Base-by-base conservation (phyloP, 352 stramenopile genomes). In the Peronospora belbahrii region DNA sequence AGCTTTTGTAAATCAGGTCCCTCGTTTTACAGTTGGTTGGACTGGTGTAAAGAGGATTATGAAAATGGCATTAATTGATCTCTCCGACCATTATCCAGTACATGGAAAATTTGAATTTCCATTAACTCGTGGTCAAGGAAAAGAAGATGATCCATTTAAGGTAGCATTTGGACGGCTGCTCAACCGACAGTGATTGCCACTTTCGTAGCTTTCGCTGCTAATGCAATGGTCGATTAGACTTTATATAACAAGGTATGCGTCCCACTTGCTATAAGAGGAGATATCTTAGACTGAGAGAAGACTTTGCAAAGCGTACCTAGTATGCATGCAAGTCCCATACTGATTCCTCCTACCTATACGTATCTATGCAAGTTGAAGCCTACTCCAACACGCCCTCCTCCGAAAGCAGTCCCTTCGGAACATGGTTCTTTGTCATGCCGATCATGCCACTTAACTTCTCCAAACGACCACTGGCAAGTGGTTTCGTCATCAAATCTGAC, bases 71-170 rank as follows among this genome's bases (percentile, higher is more conserved):
- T 39, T 89, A 9, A 48, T 85, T 2, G 80, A 92, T 31, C 37
- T 88, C 7, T 89, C 77, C 5, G 80, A 92, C 37, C 80, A 92
- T 48, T 92, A 85, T 38, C 80, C 80, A 0, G 80, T 92, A 30
- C 59, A 79, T 3, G 72, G 66, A 8, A 70, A 72, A 40, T 87
- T 89, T 27, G 62, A 75, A 32, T 92, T 89, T 32, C 57, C 63
- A 0, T 61, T 87, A 11, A 71, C 70, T 20, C 54, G 22, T 13
- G 65, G 61, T 1, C 54, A 67, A 24, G 58, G 58, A 6, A 62
- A 63, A 5, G 70, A 83, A 48, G 59, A 74, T 25, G 68, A 88
- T 38, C 67, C 70, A n/a, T 1, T 52, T 62, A 19, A 74, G 56
- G 19, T 77, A 79, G 22, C 73, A 91, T 55, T 59, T 91, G 28